phyloP scores from a whole-genome alignment of 176 grass and related monocot genomes.

The Avena insularis region DNA sequence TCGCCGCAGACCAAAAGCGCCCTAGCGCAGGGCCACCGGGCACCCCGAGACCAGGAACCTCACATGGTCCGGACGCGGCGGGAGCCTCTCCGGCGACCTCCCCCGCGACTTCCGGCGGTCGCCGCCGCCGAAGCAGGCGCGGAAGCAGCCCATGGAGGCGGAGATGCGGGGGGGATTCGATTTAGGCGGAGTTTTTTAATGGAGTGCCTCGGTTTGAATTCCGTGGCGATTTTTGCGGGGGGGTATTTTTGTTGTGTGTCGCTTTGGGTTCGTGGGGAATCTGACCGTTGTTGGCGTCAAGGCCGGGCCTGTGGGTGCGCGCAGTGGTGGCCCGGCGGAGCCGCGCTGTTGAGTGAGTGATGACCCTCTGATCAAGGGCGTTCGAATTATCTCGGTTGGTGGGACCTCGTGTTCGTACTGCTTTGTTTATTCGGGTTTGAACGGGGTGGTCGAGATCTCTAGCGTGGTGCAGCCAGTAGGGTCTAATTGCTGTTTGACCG shows the following conservation, averaged over 20 bases:
- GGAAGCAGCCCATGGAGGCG: constrained; percentile 89
- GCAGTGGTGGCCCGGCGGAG: neutral
- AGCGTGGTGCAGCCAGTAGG: neutral
- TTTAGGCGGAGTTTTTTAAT: neutral
- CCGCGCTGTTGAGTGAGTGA: neutral
- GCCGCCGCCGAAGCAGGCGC: constrained; percentile 76
- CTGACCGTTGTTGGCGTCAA: constrained; percentile 52
- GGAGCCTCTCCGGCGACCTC: constrained; percentile 29
- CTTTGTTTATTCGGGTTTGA: neutral
- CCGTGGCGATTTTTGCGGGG: neutral
- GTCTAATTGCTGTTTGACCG: neutral
- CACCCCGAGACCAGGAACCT: neutral
- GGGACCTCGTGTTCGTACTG: neutral
- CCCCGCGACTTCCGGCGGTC: constrained; percentile 26
- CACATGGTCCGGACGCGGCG: constrained; percentile 42
- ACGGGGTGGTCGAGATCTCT: neutral
- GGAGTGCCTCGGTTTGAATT: constrained; percentile 21
- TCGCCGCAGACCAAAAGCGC: neutral
- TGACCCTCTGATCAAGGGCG: neutral
- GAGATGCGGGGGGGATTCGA: constrained; percentile 1
- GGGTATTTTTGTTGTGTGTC: constrained; percentile 12
- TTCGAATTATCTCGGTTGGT: constrained; percentile 13
- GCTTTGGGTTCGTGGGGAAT: constrained; percentile 37
- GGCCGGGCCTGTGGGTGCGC: neutral
- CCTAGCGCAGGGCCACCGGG: neutral